These are phyloP conservation scores for Arbutus unedo DNA, from an alignment of 148 eudicot genomes.

Conservation along the genomic window DNA sequence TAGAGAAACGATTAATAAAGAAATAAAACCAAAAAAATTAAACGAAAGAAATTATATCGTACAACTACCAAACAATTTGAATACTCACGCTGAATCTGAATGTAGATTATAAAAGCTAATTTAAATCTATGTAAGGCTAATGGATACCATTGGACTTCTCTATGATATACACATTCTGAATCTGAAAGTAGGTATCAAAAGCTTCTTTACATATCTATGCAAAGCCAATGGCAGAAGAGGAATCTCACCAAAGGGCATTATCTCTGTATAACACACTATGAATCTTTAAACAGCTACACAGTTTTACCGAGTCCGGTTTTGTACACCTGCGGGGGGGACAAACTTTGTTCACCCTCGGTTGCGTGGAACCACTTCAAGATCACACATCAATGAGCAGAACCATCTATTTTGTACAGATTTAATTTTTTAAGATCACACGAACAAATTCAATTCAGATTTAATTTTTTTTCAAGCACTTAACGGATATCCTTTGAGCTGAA, in stretches of 20 bases:
- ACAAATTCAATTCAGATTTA: too few relatives aligned
- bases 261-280: slow-evolving; percentile 7
- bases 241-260: background rate
- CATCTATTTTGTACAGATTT: too few relatives aligned
- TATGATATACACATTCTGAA: slow-evolving; percentile 13
- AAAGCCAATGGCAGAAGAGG: slow-evolving; percentile 13
- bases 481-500: too few relatives aligned
- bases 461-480: too few relatives aligned
- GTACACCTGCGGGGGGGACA: too few relatives aligned
- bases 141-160: background rate
- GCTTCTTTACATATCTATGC: slow-evolving; percentile 7
- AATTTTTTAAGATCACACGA: too few relatives aligned
- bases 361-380: too few relatives aligned
- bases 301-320: too few relatives aligned
- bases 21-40: background rate
- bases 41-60: background rate
- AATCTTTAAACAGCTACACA: slow-evolving; percentile 8
- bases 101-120: background rate
- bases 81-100: background rate
- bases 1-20: too few relatives aligned
- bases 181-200: slow-evolving; percentile 1
- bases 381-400: too few relatives aligned
- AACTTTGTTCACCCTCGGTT: too few relatives aligned
- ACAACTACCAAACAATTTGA: background rate
- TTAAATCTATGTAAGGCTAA: too few relatives aligned